Conservation (phyloP, 805 yeast genomes). For the Metschnikowia picachoensis region DNA sequence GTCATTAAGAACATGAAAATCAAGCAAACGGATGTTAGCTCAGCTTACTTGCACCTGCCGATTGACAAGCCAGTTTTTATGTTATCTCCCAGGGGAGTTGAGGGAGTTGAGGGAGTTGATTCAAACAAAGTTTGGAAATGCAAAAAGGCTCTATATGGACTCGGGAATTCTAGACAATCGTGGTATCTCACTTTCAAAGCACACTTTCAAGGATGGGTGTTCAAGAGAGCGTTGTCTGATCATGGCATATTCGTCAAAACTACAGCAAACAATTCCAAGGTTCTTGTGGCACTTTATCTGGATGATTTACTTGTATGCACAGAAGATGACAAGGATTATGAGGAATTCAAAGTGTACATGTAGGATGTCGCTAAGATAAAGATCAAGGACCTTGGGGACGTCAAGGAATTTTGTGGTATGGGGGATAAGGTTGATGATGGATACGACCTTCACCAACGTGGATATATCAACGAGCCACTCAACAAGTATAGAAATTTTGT, state of each 20-base stretch:
- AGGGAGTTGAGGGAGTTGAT: constrained; percentile 1
- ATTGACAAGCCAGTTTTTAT: neutral
- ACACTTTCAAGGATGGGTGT: neutral
- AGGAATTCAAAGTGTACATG: neutral
- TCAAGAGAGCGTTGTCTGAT: neutral
- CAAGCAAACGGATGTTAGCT: constrained; percentile 1
- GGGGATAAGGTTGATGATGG: neutral
- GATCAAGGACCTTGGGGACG: neutral
- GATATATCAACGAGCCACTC: neutral
- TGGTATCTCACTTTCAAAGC: neutral
- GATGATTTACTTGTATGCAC: neutral
- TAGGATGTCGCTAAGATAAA: neutral
- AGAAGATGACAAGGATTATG: neutral
- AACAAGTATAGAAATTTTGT: too few species aligned
- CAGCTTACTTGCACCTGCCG: constrained; percentile 4
- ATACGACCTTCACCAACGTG: neutral
- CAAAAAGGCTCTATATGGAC: neutral
- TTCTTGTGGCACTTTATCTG: neutral
- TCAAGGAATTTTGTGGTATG: constrained; percentile 1
- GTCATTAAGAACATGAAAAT: neutral
- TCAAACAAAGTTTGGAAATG: neutral
- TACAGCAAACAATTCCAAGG: neutral
- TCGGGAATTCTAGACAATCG: neutral
- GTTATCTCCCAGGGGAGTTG: too few species aligned
- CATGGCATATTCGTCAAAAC: neutral